These are phyloP conservation scores for Solanum etuberosum DNA, from an alignment of 257 asterid genomes.

Conservation along the genomic window DNA sequence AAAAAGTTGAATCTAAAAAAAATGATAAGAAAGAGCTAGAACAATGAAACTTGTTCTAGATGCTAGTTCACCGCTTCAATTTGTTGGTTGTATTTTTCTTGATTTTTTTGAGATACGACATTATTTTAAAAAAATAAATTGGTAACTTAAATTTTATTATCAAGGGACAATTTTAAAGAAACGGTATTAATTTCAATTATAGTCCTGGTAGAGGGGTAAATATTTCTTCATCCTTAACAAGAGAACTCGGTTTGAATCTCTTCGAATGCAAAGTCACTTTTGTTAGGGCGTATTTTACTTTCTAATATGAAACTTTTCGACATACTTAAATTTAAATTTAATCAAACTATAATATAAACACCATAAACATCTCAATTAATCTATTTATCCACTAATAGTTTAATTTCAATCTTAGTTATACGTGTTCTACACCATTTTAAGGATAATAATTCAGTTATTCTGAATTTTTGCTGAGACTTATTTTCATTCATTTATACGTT, in stretches of 20 bases:
- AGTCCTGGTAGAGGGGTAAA: too few species aligned
- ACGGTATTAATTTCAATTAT: too few species aligned
- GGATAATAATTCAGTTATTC: not conserved
- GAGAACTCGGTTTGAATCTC: not conserved
- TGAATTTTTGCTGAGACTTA: not conserved
- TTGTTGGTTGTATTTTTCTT: not conserved
- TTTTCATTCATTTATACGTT: not conserved
- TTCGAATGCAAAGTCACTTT: too few species aligned
- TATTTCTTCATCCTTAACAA: too few species aligned
- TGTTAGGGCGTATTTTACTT: not conserved
- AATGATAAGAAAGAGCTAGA: not conserved
- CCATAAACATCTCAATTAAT: not conserved
- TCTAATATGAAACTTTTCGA: accelerated
- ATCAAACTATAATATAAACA: too few species aligned
- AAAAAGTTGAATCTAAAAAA: too few species aligned
- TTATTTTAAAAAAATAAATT: too few species aligned
- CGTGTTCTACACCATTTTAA: not conserved
- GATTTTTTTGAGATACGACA: too few species aligned
- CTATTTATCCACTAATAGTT: not conserved
- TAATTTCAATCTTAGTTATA: not conserved
- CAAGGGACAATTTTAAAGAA: not conserved
- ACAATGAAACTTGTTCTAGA: not conserved
- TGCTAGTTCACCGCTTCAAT: not conserved
- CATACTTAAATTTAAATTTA: too few species aligned
- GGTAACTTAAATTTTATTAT: too few species aligned